Base-by-base conservation (phyloP, 768 basidiomycete genomes). In the Rhodotorula kratochvilovae region DNA sequence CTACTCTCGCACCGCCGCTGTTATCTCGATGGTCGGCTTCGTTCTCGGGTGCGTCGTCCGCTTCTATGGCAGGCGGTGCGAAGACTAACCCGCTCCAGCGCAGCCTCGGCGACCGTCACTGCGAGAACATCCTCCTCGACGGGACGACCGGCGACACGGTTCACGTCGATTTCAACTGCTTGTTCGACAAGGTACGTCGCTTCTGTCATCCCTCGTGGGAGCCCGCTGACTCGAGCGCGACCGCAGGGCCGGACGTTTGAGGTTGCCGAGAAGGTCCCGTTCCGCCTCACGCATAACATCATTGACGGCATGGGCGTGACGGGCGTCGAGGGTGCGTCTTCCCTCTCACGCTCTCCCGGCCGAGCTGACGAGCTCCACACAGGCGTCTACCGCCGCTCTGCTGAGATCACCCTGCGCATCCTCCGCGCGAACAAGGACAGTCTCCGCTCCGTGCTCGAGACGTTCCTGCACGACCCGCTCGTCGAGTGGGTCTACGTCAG, bases 1-100 rank as follows among this genome's bases (percentile, higher is more conserved):
- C 2, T 99, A 94, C 78, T 88, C 86, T 8, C 85, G 95, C 54
- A 96, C 95, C 0, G 86, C 90, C 0, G 96, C 95, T 0, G 96
- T 98, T 64, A 98, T 96, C 89, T 96, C 90, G 1, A 98, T 99
- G 90, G 90, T 98, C 31, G 96, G 96, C 19, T 95, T 90, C 77
- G 92, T 99, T 54, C 83, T 98, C 21, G 95, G 95, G 92, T 95
- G 73, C 65, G 46, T 36, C 27, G 19, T 36, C n/a, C 27, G n/a
- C n/a, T n/a, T n/a, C n/a, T n/a, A n/a, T 39, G 17, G 48, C 51
- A 35, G 8, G 43, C 42, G 36, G 65, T 45, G 16, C 57, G 48
- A 31, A 3, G 19, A 4, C 33, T 36, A 2, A 27, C 13, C 12
- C 12, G 2, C 25, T 1, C 23, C 21, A 62, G 25, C 27, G 45